Evolutionary conservation across 768 basidiomycete genomes (phyloP), one percentile per base, ranked within the genome.

Genomic region (Trametopsis cervina): DNA sequence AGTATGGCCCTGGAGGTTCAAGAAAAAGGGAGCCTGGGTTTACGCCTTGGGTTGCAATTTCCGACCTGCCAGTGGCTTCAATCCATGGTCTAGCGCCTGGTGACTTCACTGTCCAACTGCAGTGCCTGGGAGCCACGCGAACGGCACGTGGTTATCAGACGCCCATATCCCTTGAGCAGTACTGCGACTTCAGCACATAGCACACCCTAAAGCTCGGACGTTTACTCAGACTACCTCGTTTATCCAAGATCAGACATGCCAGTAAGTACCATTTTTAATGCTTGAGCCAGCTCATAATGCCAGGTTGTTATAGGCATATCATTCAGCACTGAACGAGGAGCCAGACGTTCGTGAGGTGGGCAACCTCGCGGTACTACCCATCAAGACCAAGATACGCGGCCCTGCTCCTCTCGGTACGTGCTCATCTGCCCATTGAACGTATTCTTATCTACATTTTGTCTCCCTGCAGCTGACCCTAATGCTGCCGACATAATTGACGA

Each of bases 401-500:
- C 92, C 95, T 57, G 92, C 96, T 27, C 88, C 90, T 11, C 67
- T 80, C 54, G 83, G 87, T 89, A 55, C 45, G 72, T 63, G 43
- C 49, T 38, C 21, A 6, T 40, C 22, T 39, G 24, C n/a, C 5
- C 33, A 11, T 26, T 21, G n/a, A n/a, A n/a, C n/a, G n/a, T 25
- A 39, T 13, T 44, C 15, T 26, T 42, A 21, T 36, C 24, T 36
- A 9, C 42, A 15, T 42, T 41, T 39, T 42, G 42, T 4, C 44
- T 38, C 42, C 40, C 26, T 29, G 46, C 62, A 94, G 94, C 85
- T 47, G 90, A 95, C 63, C 74, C 81, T 1, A 76, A 79, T 7
- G 70, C 81, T 51, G 77, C 80, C 22, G 96, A 99, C 66, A 92
- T 98, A 57, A 78, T 98, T 55, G 94, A 97, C 68, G 96, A 99